These are phyloP conservation scores for Leishmania mexicana DNA, from an alignment of 208 protist genomes.

Conservation along the genomic window DNA sequence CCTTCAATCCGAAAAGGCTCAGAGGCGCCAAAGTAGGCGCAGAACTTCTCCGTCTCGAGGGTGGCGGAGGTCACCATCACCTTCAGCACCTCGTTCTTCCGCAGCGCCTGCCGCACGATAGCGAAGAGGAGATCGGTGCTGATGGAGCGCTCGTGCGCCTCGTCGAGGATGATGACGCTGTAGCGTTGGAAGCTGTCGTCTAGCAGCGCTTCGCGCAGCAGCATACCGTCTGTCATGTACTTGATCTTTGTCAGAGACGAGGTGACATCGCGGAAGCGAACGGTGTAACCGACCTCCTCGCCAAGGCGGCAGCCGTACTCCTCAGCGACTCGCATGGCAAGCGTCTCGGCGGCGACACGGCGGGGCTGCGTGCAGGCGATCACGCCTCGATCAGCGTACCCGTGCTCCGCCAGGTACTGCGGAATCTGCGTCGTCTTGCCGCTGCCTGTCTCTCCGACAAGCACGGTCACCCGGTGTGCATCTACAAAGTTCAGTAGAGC, in stretches of 20 bases:
- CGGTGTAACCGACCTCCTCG: slow-evolving; percentile 99
- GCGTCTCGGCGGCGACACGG: slow-evolving; percentile 98
- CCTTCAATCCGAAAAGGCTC: slow-evolving; percentile 98
- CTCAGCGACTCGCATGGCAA: slow-evolving; percentile 98
- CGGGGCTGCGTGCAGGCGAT: slow-evolving; percentile 98
- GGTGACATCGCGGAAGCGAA: slow-evolving; percentile 99
- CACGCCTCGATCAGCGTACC: slow-evolving; percentile 69
- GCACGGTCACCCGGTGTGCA: slow-evolving; percentile 84
- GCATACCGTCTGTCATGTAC: slow-evolving; percentile 99
- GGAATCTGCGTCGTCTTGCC: slow-evolving; percentile 98
- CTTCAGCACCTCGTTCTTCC: slow-evolving; percentile 94
- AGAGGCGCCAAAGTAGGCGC: slow-evolving; percentile 96
- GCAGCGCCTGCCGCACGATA: slow-evolving; percentile 95
- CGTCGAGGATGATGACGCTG: slow-evolving; percentile 99
- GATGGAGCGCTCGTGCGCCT: slow-evolving; percentile 99
- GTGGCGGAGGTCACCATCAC: slow-evolving; percentile 99
- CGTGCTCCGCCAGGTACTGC: slow-evolving; percentile 94
- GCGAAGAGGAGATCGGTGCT: slow-evolving; percentile 99
- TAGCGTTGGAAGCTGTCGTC: slow-evolving; percentile 96
- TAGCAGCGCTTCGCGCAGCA: slow-evolving; percentile 97
- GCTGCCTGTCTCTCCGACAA: slow-evolving; percentile 96
- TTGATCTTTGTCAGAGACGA: slow-evolving; percentile 97
- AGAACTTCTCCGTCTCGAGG: slow-evolving; percentile 98
- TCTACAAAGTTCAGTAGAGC: slow-evolving; percentile 90
- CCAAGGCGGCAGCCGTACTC: slow-evolving; percentile 98